Conservation (phyloP, 2,329 filamentous ascomycete genomes). For the Penicillium brasilianum region DNA sequence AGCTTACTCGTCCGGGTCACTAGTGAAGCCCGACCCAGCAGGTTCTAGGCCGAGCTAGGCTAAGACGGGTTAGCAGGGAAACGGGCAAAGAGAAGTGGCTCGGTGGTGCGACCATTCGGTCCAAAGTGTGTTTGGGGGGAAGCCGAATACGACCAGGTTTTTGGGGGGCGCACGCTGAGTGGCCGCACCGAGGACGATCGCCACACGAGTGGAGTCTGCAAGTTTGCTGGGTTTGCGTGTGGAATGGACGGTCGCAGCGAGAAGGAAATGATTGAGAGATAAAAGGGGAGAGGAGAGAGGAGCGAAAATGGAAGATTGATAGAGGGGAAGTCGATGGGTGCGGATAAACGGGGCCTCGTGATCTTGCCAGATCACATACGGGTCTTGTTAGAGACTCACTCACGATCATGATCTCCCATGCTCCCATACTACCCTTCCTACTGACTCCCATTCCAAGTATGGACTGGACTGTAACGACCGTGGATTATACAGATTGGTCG, state of each 20-base stretch:
- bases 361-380: too few species aligned
- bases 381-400: too few species aligned
- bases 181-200: slow-evolving; percentile 11
- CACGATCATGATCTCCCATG: too few species aligned
- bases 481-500: neutral
- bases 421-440: neutral
- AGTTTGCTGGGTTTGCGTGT: slow-evolving; percentile 17
- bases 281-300: neutral
- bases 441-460: neutral
- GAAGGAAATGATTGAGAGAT: neutral
- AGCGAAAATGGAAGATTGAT: neutral
- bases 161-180: slow-evolving; percentile 1
- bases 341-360: neutral
- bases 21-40: slow-evolving; percentile 2
- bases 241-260: slow-evolving; percentile 17
- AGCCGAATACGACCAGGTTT: slow-evolving; percentile 4
- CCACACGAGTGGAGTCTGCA: slow-evolving; percentile 8
- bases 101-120: neutral
- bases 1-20: slow-evolving; percentile 3
- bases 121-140: neutral
- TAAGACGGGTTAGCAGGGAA: neutral
- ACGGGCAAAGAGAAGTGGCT: neutral
- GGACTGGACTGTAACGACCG: neutral
- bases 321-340: neutral
- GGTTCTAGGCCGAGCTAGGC: neutral